Base-by-base conservation (phyloP, 2,329 filamentous ascomycete species). In the Diaporthe velutina region DNA sequence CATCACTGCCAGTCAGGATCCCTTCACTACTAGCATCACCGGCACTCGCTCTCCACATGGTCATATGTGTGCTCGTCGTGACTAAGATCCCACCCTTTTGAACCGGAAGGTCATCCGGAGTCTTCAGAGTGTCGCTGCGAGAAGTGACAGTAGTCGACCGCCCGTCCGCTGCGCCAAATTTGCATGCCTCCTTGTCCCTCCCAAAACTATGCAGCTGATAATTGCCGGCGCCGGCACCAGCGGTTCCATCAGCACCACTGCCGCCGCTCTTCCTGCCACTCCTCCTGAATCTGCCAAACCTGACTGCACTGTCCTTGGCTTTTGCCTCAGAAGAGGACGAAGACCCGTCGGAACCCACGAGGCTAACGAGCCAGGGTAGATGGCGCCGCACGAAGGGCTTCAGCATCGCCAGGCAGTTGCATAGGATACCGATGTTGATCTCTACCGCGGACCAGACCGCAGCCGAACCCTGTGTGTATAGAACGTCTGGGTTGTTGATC, bases 391-490 rank as follows among this genome's bases (percentile, higher is more conserved):
- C 67, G 19, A 81, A 79, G 15, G 77, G 79, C 73, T 78, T 79
- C 45, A 81, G 75, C n/a, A 77, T 75, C 33, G 77, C 77, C 42
- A 78, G 76, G 73, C 76, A 78, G 74, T 78, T 78, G 77, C 80
- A 81, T 28, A 79, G 61, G 76, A 81, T 80, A 71, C 80, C 79
- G 33, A 81, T 75, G 77, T 85, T 83, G 57, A 84, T 79, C 76
- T 83, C 84, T 9, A 80, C 75, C 13, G 81, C 80, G n/a, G 82
- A 80, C 80, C 80, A 81, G 2, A 80, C 75, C 19, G 77, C 79
- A 3, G 77, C 75, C 9, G 75, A 76, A 68, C 77, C 78, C 42
- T 81, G 77, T 19, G 77, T 77, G 71, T 78, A 81, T 28, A 80
- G 79, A n/a, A 83, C 79, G 38, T 83, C 83, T 19, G 82, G 80